Evolutionary conservation across 176 grass and related monocot genomes (phyloP).

Genomic region (Guadua angustifolia): DNA sequence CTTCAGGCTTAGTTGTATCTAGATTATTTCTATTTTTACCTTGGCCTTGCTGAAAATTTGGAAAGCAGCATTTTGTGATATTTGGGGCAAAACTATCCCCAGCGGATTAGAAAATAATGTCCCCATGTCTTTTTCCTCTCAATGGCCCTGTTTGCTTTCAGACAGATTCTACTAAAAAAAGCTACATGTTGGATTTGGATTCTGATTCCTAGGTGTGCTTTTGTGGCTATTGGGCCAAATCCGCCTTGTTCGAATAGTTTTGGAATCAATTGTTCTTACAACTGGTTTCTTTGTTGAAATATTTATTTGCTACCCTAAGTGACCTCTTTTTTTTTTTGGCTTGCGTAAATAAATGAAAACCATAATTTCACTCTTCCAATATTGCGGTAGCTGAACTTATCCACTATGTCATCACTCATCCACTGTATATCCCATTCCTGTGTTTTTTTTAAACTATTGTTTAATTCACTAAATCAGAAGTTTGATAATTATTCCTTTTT

Average conservation of each 20-base stretch:
- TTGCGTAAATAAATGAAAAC: constrained; percentile 34
- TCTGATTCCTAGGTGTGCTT: constrained; percentile 3
- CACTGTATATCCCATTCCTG: not conserved
- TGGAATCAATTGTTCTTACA: constrained; percentile 11
- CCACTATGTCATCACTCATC: not conserved
- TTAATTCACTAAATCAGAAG: not conserved
- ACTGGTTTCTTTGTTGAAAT: constrained; percentile 2
- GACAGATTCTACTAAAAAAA: constrained; percentile 16
- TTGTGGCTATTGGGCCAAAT: not conserved
- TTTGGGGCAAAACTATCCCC: not conserved
- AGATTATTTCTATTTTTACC: not conserved
- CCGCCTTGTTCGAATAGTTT: not conserved
- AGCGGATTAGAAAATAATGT: constrained; percentile 8
- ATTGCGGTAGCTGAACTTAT: constrained; percentile 4
- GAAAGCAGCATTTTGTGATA: not conserved
- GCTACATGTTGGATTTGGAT: not conserved
- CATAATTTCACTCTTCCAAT: not conserved
- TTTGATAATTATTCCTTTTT: not conserved
- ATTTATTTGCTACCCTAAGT: constrained; percentile 16
- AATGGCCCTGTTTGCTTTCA: not conserved
- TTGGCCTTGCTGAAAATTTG: not conserved
- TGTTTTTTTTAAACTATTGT: not conserved
- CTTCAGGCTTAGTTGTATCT: constrained; percentile 11
- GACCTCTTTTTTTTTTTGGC: not conserved
- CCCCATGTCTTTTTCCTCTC: not conserved